Evolutionary conservation across 371 early-diverging fungal genomes (phyloP).

Genomic region (Syncephalis plumigaleata): DNA sequence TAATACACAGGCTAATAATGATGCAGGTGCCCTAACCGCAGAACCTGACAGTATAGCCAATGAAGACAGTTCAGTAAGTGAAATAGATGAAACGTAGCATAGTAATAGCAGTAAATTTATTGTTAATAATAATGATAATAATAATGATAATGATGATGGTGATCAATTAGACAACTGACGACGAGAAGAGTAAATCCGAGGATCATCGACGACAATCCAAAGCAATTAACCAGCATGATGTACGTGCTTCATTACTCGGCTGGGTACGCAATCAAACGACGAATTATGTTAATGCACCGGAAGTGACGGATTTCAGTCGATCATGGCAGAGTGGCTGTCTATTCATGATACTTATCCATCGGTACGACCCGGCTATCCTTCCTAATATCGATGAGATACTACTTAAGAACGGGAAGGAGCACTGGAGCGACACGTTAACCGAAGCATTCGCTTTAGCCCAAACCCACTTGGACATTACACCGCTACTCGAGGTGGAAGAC

Average conservation of each 20-base stretch:
- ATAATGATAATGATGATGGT: neutral
- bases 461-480: conserved; percentile 20
- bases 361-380: conserved; percentile 32
- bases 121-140: neutral
- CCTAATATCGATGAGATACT: conserved; percentile 25
- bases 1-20: neutral
- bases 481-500: conserved; percentile 33
- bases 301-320: conserved; percentile 31
- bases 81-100: too few relatives aligned
- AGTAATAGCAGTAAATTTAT: too few relatives aligned
- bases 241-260: conserved; percentile 24
- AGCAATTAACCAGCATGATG: conserved; percentile 12
- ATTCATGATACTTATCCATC: conserved; percentile 43
- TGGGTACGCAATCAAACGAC: conserved; percentile 39
- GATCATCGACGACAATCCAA: too few relatives aligned
- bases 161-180: neutral
- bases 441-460: conserved; percentile 32
- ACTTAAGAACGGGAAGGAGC: conserved; percentile 4
- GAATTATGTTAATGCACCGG: conserved; percentile 33
- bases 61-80: neutral
- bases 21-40: neutral
- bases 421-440: conserved; percentile 17
- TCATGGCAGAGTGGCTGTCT: conserved; percentile 47
- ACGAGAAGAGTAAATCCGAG: neutral
- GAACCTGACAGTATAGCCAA: neutral